These are phyloP conservation scores for Kurtzmaniella fragi DNA, from an alignment of 805 yeast genomes.

Conservation along the genomic window DNA sequence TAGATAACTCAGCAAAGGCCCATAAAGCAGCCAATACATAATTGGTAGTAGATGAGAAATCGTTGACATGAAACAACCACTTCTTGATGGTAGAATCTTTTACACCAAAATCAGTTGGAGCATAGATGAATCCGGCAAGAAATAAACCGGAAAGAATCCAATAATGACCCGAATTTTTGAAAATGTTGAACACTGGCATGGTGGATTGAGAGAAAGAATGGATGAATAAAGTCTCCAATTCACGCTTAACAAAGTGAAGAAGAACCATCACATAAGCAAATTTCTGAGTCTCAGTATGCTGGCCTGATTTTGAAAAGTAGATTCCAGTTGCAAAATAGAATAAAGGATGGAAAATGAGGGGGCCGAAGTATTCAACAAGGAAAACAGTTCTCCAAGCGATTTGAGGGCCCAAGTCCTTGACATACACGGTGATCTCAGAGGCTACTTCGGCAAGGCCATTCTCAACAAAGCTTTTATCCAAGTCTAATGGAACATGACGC, in stretches of 20 bases:
- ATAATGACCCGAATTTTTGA: conserved; percentile 87
- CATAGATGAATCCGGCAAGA: conserved; percentile 47
- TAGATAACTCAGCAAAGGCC: conserved; percentile 64
- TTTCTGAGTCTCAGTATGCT: conserved; percentile 49
- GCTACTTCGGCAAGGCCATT: conserved; percentile 37
- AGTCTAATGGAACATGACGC: conserved; percentile 41
- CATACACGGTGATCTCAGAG: conserved; percentile 41
- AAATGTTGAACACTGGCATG: conserved; percentile 84
- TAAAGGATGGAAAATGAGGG: conserved; percentile 72
- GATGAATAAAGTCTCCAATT: conserved; percentile 76
- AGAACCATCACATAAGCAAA: conserved; percentile 52
- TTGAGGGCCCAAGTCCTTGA: conserved; percentile 92
- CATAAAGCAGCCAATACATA: conserved; percentile 38
- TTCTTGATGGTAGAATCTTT: conserved; percentile 13
- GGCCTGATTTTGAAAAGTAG: conserved; percentile 18
- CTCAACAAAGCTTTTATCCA: conserved; percentile 39
- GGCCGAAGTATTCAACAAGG: conserved; percentile 84
- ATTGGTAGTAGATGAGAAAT: conserved; percentile 26
- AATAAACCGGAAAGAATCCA: conserved; percentile 82
- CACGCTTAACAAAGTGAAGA: conserved; percentile 83
- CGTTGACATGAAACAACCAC: conserved; percentile 41
- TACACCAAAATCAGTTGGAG: conserved; percentile 11
- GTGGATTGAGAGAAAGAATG: conserved; percentile 86
- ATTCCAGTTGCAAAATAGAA: conserved; percentile 46
- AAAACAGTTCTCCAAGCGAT: conserved; percentile 91